phyloP scores from a whole-genome alignment of 139 green algal genomes.

The Picochlorum sp. region DNA sequence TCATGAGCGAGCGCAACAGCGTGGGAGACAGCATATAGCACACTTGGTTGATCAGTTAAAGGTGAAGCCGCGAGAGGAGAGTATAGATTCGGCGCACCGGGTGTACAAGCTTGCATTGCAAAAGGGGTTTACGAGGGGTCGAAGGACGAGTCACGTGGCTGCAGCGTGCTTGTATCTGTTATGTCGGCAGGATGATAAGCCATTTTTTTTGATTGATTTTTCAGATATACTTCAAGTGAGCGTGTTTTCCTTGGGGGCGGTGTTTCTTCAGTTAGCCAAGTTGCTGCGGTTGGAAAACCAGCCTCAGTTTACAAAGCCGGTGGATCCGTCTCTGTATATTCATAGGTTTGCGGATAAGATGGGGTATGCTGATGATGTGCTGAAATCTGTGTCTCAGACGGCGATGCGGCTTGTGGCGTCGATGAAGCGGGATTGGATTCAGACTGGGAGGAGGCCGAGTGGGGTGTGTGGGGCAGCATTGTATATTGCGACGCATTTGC shows the following conservation, averaged over 20 bases:
- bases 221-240: constrained; percentile 69
- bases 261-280: constrained; percentile 85
- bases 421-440: constrained; percentile 99
- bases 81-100: constrained; percentile 47
- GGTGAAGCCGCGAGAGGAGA: constrained; percentile 69
- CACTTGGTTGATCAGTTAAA: constrained; percentile 72
- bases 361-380: constrained; percentile 6
- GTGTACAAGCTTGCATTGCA: constrained; percentile 84
- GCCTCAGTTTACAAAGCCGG: constrained; percentile 66
- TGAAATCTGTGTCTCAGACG: constrained; percentile 60
- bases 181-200: constrained; percentile 84
- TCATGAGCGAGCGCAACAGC: constrained; percentile 68
- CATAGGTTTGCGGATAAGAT: constrained; percentile 82
- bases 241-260: constrained; percentile 67
- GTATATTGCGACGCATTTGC: constrained; percentile 86
- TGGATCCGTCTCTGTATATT: constrained; percentile 94
- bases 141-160: constrained; percentile 82
- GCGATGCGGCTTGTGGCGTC: constrained; percentile 77
- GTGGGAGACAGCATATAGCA: constrained; percentile 65
- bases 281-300: constrained; percentile 83
- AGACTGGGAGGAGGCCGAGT: constrained; percentile 79
- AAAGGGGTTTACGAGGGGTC: constrained; percentile 84
- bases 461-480: constrained; percentile 93
- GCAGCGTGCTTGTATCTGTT: constrained; percentile 92
- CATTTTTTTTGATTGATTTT: constrained; percentile 99